phyloP scores from a whole-genome alignment of 768 basidiomycete genomes.

The Coprinopsis strossmayeri region DNA sequence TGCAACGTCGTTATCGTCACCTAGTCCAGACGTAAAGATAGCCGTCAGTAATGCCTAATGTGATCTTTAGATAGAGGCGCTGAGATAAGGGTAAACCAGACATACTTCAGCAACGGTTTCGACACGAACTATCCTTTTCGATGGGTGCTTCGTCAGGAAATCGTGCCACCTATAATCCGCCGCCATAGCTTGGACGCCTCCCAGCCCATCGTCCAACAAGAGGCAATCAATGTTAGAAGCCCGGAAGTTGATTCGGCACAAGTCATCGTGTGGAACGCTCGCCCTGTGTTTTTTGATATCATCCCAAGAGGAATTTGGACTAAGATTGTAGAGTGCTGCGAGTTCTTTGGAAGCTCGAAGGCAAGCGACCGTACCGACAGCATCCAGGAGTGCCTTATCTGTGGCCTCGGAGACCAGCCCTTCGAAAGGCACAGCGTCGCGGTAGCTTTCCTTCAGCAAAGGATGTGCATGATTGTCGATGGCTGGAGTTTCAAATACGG shows the following conservation, averaged over 20 bases:
- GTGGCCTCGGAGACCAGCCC: slow-evolving; percentile 60
- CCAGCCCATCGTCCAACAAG: slow-evolving; percentile 70
- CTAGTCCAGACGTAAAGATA: slow-evolving; percentile 18
- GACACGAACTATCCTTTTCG: slow-evolving; percentile 60
- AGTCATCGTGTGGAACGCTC: slow-evolving; percentile 41
- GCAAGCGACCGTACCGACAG: slow-evolving; percentile 51
- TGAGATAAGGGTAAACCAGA: too few relatives aligned
- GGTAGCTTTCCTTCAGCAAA: slow-evolving; percentile 42
- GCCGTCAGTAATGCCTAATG: slow-evolving; percentile 17
- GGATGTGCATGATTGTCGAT: slow-evolving; percentile 83
- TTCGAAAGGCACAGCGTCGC: slow-evolving; percentile 49
- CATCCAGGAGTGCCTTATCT: slow-evolving; percentile 41
- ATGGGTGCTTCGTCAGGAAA: slow-evolving; percentile 42
- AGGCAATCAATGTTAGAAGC: slow-evolving; percentile 58
- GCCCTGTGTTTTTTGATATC: slow-evolving; percentile 43
- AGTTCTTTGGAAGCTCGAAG: slow-evolving; percentile 54
- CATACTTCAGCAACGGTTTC: slow-evolving; percentile 70
- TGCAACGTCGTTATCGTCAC: slow-evolving; percentile 12
- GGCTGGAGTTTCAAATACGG: slow-evolving; percentile 37
- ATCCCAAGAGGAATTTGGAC: slow-evolving; percentile 44
- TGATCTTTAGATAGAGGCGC: not conserved
- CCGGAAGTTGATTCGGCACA: slow-evolving; percentile 52
- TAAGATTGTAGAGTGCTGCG: slow-evolving; percentile 40
- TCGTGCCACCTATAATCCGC: slow-evolving; percentile 60
- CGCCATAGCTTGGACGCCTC: slow-evolving; percentile 36